Evolutionary conservation across 352 stramenopile species (phyloP).

Genomic region (Globisporangium apiculatum): DNA sequence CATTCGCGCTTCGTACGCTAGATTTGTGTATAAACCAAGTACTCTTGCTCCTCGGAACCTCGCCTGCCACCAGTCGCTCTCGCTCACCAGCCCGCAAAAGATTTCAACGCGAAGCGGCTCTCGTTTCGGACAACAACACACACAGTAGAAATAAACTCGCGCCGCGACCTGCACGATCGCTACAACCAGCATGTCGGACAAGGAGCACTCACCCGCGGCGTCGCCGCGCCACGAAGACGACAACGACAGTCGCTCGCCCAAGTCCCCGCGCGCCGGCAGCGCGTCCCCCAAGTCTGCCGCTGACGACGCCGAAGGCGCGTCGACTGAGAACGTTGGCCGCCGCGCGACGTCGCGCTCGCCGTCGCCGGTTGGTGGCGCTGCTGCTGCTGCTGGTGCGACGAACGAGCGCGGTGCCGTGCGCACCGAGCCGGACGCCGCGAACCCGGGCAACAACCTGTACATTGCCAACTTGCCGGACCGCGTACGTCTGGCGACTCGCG

Average conservation of each 20-base stretch:
- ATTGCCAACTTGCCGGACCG: slow-evolving; percentile 60
- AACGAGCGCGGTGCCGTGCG: not conserved
- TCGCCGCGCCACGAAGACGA: slow-evolving; percentile 13
- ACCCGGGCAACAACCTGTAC: slow-evolving; percentile 80
- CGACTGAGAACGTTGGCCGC: not conserved
- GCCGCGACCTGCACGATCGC: not conserved
- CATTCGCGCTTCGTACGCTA: too few species aligned
- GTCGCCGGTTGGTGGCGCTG: slow-evolving; percentile 4
- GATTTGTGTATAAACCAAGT: too few species aligned
- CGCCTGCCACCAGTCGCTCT: not conserved
- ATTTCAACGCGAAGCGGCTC: slow-evolving; percentile 7
- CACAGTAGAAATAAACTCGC: slow-evolving; percentile 2
- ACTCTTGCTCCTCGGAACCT: too few species aligned
- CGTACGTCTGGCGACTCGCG: slow-evolving; percentile 16
- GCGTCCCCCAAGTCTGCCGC: slow-evolving; percentile 4
- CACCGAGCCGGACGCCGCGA: slow-evolving; percentile 17
- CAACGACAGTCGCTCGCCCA: slow-evolving; percentile 17
- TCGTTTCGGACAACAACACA: not conserved
- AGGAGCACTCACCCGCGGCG: slow-evolving; percentile 15
- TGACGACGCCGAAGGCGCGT: not conserved
- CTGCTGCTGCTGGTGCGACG: not conserved
- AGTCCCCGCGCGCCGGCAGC: slow-evolving; percentile 4
- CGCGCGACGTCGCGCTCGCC: slow-evolving; percentile 36
- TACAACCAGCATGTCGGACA: slow-evolving; percentile 20
- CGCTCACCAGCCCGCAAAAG: not conserved